Evolutionary conservation across 192 early-diverging fungal genomes (phyloP).

Genomic region (Backusella tuberculispora): DNA sequence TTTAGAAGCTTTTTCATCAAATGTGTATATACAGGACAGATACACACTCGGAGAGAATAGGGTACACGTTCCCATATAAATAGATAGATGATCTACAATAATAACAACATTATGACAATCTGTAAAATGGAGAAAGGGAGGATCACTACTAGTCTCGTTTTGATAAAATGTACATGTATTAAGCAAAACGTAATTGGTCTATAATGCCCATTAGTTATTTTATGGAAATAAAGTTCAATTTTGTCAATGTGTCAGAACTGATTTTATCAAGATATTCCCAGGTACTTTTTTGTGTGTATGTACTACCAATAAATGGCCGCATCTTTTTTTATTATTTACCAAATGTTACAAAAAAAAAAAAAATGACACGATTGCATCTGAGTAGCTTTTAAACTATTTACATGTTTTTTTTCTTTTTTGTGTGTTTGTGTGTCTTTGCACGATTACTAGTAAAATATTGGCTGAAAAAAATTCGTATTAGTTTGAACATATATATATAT

Average conservation of each 20-base stretch:
- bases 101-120: neutral
- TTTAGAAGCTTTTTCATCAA: too few relatives aligned
- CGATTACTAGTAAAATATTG: too few relatives aligned
- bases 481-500: too few relatives aligned
- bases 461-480: too few relatives aligned
- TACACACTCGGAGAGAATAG: too few relatives aligned
- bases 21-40: too few relatives aligned
- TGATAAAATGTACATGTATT: neutral
- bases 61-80: too few relatives aligned
- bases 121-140: neutral
- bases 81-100: neutral
- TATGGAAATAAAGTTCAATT: constrained; percentile 9
- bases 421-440: too few relatives aligned
- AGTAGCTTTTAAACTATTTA: too few relatives aligned
- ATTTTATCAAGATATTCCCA: constrained; percentile 2
- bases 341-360: neutral
- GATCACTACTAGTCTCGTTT: neutral
- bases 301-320: neutral
- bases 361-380: neutral
- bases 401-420: too few relatives aligned
- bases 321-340: neutral
- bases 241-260: neutral
- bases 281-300: neutral
- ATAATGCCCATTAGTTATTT: neutral
- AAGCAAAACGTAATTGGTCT: neutral